Conservation (phyloP, 306 rosid genomes). For the Pyrus communis region DNA sequence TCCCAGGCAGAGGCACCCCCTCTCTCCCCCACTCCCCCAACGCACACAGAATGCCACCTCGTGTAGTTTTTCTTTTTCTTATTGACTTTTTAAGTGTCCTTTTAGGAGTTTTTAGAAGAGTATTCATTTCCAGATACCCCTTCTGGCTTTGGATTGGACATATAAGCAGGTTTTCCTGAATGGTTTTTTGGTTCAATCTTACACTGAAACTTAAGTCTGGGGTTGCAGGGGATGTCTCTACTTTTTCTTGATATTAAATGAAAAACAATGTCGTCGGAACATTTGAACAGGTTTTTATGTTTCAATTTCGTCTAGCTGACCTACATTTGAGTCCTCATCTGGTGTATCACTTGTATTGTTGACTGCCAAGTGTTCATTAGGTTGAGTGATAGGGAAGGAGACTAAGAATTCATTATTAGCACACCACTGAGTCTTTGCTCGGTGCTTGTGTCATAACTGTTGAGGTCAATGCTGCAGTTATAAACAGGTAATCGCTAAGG, state of each 20-base stretch:
- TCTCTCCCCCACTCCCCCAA: not conserved
- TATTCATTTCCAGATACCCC: not conserved
- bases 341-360: not conserved
- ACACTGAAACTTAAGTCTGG: not conserved
- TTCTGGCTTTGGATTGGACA: too few relatives aligned
- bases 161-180: not conserved
- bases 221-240: not conserved
- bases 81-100: not conserved
- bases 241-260: not conserved
- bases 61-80: too few relatives aligned
- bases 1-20: not conserved
- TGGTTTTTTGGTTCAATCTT: not conserved
- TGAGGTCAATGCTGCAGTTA: constrained; percentile 77
- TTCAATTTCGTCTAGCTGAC: not conserved
- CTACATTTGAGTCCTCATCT: not conserved
- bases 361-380: too few relatives aligned
- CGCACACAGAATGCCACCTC: not conserved
- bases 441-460: not conserved
- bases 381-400: not conserved
- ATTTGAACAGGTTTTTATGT: not conserved
- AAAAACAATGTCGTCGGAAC: not conserved
- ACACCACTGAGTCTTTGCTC: not conserved
- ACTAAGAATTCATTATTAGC: too few relatives aligned
- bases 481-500: constrained; percentile 43
- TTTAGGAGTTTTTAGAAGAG: not conserved